These are phyloP conservation scores for Penicillium paxilli DNA, from an alignment of 495 filamentous ascomycete species.

Conservation along the genomic window DNA sequence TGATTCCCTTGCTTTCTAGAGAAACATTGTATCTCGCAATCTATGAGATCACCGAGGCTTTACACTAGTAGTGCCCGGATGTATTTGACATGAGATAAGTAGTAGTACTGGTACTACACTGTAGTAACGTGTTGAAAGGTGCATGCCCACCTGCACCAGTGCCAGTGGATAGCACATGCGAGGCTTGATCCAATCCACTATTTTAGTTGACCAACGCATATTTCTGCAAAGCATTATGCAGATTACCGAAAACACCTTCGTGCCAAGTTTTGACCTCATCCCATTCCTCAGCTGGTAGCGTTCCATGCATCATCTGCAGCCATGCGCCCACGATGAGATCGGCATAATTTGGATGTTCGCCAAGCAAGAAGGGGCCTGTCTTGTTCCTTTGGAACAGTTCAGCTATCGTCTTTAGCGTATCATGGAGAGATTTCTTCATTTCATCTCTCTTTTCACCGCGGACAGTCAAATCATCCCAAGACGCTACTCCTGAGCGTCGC, in stretches of 20 bases:
- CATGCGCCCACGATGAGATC: conserved; percentile 64
- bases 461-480: conserved; percentile 50
- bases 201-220: conserved; percentile 27
- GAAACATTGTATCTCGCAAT: too few species aligned
- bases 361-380: conserved; percentile 53
- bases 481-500: conserved; percentile 39
- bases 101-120: too few species aligned
- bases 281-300: conserved; percentile 50
- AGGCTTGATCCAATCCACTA: not conserved
- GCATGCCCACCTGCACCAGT: too few species aligned
- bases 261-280: conserved; percentile 51
- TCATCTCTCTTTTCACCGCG: conserved; percentile 42
- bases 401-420: conserved; percentile 43
- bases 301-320: conserved; percentile 46
- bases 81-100: too few species aligned
- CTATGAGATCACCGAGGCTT: too few species aligned
- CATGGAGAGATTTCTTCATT: conserved; percentile 32
- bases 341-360: conserved; percentile 50
- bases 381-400: conserved; percentile 36
- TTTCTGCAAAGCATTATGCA: conserved; percentile 47
- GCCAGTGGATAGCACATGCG: too few species aligned
- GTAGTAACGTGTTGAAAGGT: not conserved
- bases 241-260: conserved; percentile 43
- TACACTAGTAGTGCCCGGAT: too few species aligned
- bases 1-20: too few species aligned